These are phyloP conservation scores for Aphanomyces euteiches DNA, from an alignment of 352 stramenopile genomes.

Conservation along the genomic window DNA sequence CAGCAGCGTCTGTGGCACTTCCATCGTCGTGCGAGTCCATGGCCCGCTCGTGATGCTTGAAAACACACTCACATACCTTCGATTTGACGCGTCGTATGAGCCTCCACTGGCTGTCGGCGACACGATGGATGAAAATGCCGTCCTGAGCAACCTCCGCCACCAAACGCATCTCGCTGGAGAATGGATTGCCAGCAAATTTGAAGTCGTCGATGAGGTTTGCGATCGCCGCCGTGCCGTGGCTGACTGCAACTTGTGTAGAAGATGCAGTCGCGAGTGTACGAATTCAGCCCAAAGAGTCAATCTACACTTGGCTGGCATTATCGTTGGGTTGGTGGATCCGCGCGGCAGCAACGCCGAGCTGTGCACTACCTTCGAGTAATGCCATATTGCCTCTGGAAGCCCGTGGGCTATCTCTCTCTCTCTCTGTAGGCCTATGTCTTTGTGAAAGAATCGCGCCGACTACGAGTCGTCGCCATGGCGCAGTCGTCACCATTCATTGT, in stretches of 20 bases:
- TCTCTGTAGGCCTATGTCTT: slow-evolving; percentile 24
- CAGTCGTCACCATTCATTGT: slow-evolving; percentile 25
- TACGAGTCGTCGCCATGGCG: slow-evolving; percentile 9
- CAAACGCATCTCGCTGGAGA: slow-evolving; percentile 23
- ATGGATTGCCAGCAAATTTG: slow-evolving; percentile 29
- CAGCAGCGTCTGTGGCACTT: slow-evolving; percentile 29
- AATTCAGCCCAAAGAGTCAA: slow-evolving; percentile 24
- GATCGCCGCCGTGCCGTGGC: too few species aligned
- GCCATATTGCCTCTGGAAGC: background rate
- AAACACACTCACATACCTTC: slow-evolving; percentile 26
- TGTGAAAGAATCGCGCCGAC: background rate
- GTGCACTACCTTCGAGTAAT: slow-evolving; percentile 24
- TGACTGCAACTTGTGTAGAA: slow-evolving; percentile 17
- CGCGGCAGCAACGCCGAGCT: slow-evolving; percentile 22
- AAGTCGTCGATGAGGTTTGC: slow-evolving; percentile 23
- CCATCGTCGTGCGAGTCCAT: slow-evolving; percentile 12
- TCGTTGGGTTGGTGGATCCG: slow-evolving; percentile 25
- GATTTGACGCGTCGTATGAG: slow-evolving; percentile 29
- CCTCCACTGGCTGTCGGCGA: slow-evolving; percentile 14
- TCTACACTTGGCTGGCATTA: slow-evolving; percentile 28
- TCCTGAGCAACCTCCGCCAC: slow-evolving; percentile 19
- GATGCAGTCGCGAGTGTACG: background rate
- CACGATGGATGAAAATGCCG: slow-evolving; percentile 14
- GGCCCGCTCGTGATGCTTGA: background rate
- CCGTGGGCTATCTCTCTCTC: background rate